These are phyloP conservation scores for Chlorella sp. DNA, from an alignment of 139 green algal genomes.

Conservation along the genomic window DNA sequence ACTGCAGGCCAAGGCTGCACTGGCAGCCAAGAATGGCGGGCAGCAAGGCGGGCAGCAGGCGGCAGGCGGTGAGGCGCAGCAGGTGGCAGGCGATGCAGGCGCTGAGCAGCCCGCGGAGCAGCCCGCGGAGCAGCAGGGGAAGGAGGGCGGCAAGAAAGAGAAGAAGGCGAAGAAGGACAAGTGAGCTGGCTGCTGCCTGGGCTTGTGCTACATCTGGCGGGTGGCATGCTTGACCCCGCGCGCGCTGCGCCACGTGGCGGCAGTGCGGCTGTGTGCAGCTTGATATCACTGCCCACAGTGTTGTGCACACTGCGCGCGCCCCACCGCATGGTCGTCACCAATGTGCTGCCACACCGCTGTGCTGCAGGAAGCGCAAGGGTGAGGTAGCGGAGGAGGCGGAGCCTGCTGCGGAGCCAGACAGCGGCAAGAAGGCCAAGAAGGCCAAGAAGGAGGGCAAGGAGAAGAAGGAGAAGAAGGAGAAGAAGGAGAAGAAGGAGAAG, in stretches of 20 bases:
- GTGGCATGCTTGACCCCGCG: neutral
- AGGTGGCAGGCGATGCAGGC: neutral
- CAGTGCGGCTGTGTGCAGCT: no score
- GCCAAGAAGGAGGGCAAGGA: neutral
- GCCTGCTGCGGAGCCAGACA: neutral
- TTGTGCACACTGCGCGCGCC: no score
- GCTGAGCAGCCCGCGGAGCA: neutral
- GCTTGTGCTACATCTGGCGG: neutral
- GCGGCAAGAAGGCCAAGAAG: slow-evolving; percentile 6
- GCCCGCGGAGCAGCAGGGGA: neutral
- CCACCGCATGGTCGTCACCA: no score
- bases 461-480: slow-evolving; percentile 29
- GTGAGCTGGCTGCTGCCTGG: neutral
- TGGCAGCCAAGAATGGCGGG: slow-evolving; percentile 39
- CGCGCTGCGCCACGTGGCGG: neutral
- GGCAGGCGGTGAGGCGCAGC: neutral
- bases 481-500: slow-evolving; percentile 1
- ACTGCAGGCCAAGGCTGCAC: slow-evolving; percentile 46
- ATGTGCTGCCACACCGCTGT: no score
- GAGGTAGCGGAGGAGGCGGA: neutral
- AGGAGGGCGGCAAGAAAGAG: neutral
- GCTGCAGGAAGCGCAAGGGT: neutral
- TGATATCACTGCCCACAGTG: no score
- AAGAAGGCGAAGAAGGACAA: slow-evolving; percentile 24
- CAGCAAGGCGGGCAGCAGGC: neutral